A percentile compares a stretch with the other conserved stretches of the same genome.
phyloP scores from a whole-genome alignment of 2,329 filamentous ascomycete genomes.

The Emmonsiellopsis sp. region DNA sequence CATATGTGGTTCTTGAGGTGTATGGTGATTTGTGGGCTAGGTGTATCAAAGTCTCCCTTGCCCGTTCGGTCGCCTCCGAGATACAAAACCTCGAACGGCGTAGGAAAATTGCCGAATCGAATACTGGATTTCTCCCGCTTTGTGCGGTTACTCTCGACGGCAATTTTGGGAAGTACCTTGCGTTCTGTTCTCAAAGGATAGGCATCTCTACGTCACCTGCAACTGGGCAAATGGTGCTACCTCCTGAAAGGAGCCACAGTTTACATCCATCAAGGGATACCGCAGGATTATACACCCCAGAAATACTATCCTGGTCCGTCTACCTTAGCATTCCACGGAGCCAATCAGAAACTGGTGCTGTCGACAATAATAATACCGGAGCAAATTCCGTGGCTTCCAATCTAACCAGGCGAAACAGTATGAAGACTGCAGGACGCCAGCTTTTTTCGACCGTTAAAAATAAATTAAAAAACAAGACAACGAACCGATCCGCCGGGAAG shows the following conservation, averaged over 20 bases:
- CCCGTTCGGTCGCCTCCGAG: slow-evolving; percentile 1
- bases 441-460: too few relatives aligned
- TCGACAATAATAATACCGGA: too few relatives aligned
- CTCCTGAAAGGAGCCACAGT: not conserved
- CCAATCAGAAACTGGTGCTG: too few relatives aligned
- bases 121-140: slow-evolving; percentile 22
- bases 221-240: not conserved
- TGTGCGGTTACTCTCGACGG: slow-evolving; percentile 24
- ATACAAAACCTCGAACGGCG: not conserved
- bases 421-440: too few relatives aligned
- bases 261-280: not conserved
- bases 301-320: too few relatives aligned
- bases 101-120: not conserved
- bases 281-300: too few relatives aligned
- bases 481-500: too few relatives aligned
- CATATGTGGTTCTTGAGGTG: slow-evolving; percentile 22
- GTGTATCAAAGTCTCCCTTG: slow-evolving; percentile 19
- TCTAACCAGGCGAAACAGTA: too few relatives aligned
- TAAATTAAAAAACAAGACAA: too few relatives aligned
- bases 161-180: slow-evolving; percentile 14
- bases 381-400: too few relatives aligned
- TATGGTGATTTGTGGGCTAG: slow-evolving; percentile 27
- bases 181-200: not conserved
- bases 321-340: too few relatives aligned
- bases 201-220: not conserved